A percentile compares a stretch with the other conserved stretches of the same genome.
Evolutionary conservation across 2,329 filamentous ascomycete genomes (phyloP).

Genomic region (Trichoderma sp.): DNA sequence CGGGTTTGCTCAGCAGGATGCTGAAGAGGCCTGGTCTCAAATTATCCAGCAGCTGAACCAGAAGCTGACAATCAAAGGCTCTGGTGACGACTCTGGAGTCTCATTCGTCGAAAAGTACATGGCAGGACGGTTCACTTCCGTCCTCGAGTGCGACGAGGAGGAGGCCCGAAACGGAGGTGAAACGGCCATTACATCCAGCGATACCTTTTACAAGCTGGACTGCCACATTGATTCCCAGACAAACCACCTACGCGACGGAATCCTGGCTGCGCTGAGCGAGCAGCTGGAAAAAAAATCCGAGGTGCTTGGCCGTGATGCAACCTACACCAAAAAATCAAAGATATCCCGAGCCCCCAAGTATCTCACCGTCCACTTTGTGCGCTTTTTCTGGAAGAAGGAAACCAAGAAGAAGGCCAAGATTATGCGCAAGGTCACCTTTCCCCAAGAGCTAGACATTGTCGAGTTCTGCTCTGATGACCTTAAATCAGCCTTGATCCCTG

Average conservation of each 20-base stretch:
- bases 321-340: conserved; percentile 88
- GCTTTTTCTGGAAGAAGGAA: conserved; percentile 96
- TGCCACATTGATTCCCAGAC: conserved; percentile 89
- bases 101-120: conserved; percentile 92
- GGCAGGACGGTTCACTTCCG: conserved; percentile 75
- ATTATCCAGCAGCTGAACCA: conserved; percentile 81
- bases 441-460: conserved; percentile 85
- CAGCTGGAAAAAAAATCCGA: conserved; percentile 89
- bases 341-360: conserved; percentile 93
- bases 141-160: conserved; percentile 81
- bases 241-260: conserved; percentile 89
- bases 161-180: conserved; percentile 75
- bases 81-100: conserved; percentile 49
- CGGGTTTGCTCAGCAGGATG: conserved; percentile 96
- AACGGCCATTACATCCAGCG: conserved; percentile 64
- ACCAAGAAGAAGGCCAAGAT: conserved; percentile 99
- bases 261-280: conserved; percentile 78
- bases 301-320: conserved; percentile 72
- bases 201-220: conserved; percentile 87
- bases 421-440: conserved; percentile 97
- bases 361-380: conserved; percentile 93
- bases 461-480: conserved; percentile 96
- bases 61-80: conserved; percentile 69
- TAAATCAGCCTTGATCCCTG: conserved; percentile 77
- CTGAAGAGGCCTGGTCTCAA: conserved; percentile 97